Percentiles rank a stretch among this genome's conserved stretches.
These are phyloP conservation scores for Blumeria graminis DNA, from an alignment of 2,329 filamentous ascomycete species.

Conservation along the genomic window DNA sequence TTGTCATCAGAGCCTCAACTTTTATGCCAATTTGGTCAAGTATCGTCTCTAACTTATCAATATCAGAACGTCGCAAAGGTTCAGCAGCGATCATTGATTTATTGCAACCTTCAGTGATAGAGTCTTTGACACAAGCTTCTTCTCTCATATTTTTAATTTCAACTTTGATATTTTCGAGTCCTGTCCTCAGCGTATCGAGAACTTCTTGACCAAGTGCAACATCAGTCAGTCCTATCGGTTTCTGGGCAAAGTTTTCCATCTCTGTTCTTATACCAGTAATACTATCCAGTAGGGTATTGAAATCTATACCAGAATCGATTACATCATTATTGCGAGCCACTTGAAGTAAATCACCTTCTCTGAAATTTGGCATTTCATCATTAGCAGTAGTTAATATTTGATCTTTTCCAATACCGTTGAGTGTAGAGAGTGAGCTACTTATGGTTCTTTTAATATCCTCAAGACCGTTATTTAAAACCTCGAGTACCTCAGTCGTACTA, in stretches of 20 bases:
- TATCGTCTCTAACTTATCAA: constrained; percentile 66
- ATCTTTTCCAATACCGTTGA: constrained; percentile 35
- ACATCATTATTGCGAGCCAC: neutral
- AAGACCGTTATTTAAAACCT: constrained; percentile 37
- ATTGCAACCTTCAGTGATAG: constrained; percentile 27
- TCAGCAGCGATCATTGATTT: constrained; percentile 26
- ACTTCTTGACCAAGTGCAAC: constrained; percentile 54
- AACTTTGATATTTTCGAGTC: constrained; percentile 46
- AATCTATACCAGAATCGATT: constrained; percentile 5
- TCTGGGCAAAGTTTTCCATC: constrained; percentile 55
- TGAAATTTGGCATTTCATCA: neutral
- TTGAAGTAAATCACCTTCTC: neutral
- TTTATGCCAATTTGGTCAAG: constrained; percentile 66
- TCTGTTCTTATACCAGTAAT: constrained; percentile 48
- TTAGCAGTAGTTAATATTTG: constrained; percentile 28
- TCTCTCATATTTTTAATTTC: constrained; percentile 64
- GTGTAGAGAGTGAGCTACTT: neutral
- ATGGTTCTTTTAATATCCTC: constrained; percentile 35
- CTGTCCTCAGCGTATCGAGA: constrained; percentile 64
- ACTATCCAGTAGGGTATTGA: constrained; percentile 76
- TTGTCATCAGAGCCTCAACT: constrained; percentile 49
- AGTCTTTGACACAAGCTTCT: constrained; percentile 20
- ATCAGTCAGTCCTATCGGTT: constrained; percentile 52
- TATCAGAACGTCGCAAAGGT: constrained; percentile 40
- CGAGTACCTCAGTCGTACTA: constrained; percentile 43